Conservation (phyloP, 2,329 filamentous ascomycete species). For the Neonectria hederae region DNA sequence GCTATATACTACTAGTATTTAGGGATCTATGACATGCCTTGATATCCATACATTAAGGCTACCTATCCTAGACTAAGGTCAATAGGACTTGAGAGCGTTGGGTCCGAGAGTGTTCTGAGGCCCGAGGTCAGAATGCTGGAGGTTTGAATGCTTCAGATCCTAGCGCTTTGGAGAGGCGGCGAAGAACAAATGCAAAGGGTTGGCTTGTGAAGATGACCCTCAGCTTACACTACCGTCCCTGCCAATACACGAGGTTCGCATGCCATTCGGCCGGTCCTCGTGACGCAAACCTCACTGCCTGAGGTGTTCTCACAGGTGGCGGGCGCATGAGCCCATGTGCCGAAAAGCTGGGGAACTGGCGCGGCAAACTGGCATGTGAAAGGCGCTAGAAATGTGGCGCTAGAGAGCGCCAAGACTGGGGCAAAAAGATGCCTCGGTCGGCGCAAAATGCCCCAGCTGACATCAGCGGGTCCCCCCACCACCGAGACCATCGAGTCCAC, state of each 20-base stretch:
- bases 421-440: constrained; percentile 47
- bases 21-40: too few species aligned
- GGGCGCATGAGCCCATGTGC: constrained; percentile 26
- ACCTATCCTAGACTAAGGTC: too few species aligned
- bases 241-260: not conserved
- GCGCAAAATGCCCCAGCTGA: constrained; percentile 33
- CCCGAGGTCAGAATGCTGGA: too few species aligned
- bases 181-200: not conserved
- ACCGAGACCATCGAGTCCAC: constrained; percentile 5
- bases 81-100: not conserved
- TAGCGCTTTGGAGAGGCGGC: not conserved
- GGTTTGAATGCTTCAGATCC: not conserved
- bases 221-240: not conserved
- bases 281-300: constrained; percentile 28
- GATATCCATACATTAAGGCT: too few species aligned
- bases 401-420: constrained; percentile 32
- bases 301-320: not conserved
- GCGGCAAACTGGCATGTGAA: constrained; percentile 43
- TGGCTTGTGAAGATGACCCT: constrained; percentile 5
- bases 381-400: constrained; percentile 35
- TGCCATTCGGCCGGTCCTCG: constrained; percentile 19
- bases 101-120: not conserved
- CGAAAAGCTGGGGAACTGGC: constrained; percentile 38
- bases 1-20: too few species aligned
- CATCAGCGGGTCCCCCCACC: constrained; percentile 37